phyloP scores from a whole-genome alignment of 495 filamentous ascomycete species.

The Penicillium taxi region DNA sequence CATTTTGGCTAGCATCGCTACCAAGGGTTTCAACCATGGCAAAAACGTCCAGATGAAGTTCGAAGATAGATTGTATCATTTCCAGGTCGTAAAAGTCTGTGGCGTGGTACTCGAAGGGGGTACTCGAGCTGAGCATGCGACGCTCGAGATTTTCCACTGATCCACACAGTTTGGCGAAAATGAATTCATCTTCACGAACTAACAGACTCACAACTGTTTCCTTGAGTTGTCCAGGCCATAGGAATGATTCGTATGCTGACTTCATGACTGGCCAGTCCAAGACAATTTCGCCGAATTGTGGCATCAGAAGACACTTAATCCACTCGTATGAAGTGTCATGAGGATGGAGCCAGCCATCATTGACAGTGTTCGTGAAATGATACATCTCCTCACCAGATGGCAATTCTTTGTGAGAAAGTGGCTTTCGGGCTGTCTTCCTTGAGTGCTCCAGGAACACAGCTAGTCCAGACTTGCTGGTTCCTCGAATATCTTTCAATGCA shows the following conservation, averaged over 20 bases:
- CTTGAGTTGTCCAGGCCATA: conserved; percentile 72
- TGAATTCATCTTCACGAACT: conserved; percentile 57
- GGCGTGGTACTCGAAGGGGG: conserved; percentile 21
- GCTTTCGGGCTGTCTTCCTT: conserved; percentile 50
- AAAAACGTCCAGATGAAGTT: conserved; percentile 84
- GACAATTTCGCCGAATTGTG: conserved; percentile 22
- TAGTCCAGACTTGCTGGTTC: conserved; percentile 51
- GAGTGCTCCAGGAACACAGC: conserved; percentile 75
- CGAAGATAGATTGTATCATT: conserved; percentile 73
- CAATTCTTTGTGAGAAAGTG: conserved; percentile 43
- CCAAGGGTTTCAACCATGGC: conserved; percentile 66
- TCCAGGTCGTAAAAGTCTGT: conserved; percentile 28
- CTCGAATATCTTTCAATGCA: conserved; percentile 34
- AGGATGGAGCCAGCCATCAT: conserved; percentile 48
- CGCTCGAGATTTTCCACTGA: conserved; percentile 32
- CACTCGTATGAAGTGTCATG: conserved; percentile 59
- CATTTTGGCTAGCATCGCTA: conserved; percentile 55
- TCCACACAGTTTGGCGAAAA: conserved; percentile 48
- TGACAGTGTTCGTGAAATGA: conserved; percentile 46
- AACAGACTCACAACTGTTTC: conserved; percentile 59
- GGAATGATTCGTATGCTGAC: conserved; percentile 51
- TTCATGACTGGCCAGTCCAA: conserved; percentile 22
- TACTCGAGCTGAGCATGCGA: conserved; percentile 21
- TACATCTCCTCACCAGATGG: conserved; percentile 49
- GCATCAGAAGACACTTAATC: conserved; percentile 50